phyloP scores from a whole-genome alignment of 192 early-diverging fungal species.

The Dissophora ornata region DNA sequence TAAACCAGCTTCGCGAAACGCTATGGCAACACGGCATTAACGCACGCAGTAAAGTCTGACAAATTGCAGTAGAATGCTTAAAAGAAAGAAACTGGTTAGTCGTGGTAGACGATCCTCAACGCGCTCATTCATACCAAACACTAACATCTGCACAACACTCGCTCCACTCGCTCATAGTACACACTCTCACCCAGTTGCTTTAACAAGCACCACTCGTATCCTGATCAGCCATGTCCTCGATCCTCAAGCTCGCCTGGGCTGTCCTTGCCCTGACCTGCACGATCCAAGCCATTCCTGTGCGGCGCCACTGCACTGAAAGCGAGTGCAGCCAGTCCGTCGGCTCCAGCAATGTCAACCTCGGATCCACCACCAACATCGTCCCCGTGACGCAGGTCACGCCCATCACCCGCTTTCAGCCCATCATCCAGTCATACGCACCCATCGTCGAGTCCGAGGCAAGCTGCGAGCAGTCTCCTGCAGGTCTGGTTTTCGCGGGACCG shows the following conservation, averaged over 20 bases:
- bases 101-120: no score
- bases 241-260: slow-evolving; percentile 24
- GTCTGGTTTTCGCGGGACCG: no score
- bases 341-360: slow-evolving; percentile 11
- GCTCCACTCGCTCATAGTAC: no score
- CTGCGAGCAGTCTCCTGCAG: no score
- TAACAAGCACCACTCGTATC: no score
- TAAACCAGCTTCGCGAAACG: no score
- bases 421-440: slow-evolving; percentile 24
- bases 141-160: no score
- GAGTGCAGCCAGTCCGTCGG: slow-evolving; percentile 10
- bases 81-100: background rate
- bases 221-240: background rate
- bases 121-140: no score
- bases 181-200: background rate
- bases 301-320: background rate
- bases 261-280: slow-evolving; percentile 9
- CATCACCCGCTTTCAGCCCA: slow-evolving; percentile 30
- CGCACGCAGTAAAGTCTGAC: background rate
- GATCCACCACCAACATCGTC: slow-evolving; percentile 23
- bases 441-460: slow-evolving; percentile 19
- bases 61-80: background rate
- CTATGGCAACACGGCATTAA: no score
- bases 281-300: slow-evolving; percentile 21
- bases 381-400: slow-evolving; percentile 32